Evolutionary conservation across 345 rosid genomes (phyloP).

Genomic region (Adansonia digitata): DNA sequence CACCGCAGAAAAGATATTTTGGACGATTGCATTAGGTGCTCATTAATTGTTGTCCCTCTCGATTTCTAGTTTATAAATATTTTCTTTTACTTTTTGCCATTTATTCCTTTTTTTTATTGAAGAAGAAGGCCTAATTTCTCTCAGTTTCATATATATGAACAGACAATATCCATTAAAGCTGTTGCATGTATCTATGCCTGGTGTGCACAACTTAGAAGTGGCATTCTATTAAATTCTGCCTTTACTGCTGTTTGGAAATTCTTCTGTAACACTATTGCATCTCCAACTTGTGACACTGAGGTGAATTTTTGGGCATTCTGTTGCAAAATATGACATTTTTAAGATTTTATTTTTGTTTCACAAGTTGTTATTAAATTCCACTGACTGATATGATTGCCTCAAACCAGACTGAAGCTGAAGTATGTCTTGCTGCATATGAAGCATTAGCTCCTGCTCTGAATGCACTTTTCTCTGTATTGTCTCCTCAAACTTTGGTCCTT

Average conservation of each 20-base stretch:
- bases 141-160: slow-evolving; percentile 28
- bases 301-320: slow-evolving; percentile 29
- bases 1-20: background rate
- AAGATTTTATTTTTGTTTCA: background rate
- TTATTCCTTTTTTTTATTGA: background rate
- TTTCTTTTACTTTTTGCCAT: background rate
- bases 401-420: slow-evolving; percentile 66
- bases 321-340: slow-evolving; percentile 3
- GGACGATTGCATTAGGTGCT: background rate
- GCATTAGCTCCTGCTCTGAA: slow-evolving; percentile 54
- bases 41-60: background rate
- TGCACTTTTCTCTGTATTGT: slow-evolving; percentile 42
- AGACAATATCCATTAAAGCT: slow-evolving; percentile 58
- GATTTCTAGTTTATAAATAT: background rate
- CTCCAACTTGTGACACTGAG: slow-evolving; percentile 56
- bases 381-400: slow-evolving; percentile 22
- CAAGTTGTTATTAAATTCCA: background rate
- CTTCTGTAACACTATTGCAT: slow-evolving; percentile 43
- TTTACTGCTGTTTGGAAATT: slow-evolving; percentile 63
- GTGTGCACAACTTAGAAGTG: slow-evolving; percentile 43
- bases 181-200: slow-evolving; percentile 53
- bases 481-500: slow-evolving; percentile 46
- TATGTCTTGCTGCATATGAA: slow-evolving; percentile 75
- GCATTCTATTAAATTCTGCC: slow-evolving; percentile 39
- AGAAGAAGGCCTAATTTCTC: background rate